A percentile compares a stretch with the other conserved stretches of the same genome.
phyloP scores from a whole-genome alignment of 306 rosid genomes.

The Inga oerstediana region DNA sequence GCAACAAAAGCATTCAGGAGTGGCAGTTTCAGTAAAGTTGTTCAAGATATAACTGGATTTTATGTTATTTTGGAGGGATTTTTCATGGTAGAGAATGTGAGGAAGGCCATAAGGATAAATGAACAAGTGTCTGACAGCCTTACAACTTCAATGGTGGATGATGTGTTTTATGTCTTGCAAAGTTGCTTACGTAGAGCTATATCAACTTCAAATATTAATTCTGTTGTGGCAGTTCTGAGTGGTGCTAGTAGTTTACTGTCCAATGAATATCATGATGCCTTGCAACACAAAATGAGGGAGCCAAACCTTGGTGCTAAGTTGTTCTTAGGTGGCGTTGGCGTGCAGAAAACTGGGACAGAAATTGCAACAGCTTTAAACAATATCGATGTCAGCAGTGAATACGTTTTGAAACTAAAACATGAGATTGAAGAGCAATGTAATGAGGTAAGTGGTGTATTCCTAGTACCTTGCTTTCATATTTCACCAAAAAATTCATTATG shows the following conservation, averaged over 20 bases:
- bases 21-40: constrained; percentile 86
- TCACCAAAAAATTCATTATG: neutral
- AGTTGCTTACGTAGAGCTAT: constrained; percentile 89
- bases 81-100: constrained; percentile 96
- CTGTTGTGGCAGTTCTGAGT: constrained; percentile 87
- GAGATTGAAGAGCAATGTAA: constrained; percentile 93
- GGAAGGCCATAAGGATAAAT: constrained; percentile 87
- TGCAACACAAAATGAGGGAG: constrained; percentile 83
- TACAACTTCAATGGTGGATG: constrained; percentile 96
- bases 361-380: constrained; percentile 88
- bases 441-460: constrained; percentile 64
- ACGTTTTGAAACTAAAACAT: constrained; percentile 84
- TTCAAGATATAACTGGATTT: constrained; percentile 86
- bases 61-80: constrained; percentile 91
- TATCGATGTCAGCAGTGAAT: constrained; percentile 88
- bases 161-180: constrained; percentile 92
- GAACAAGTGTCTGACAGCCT: constrained; percentile 89
- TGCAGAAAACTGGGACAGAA: constrained; percentile 86
- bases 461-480: constrained; percentile 14
- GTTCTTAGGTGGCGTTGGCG: constrained; percentile 91
- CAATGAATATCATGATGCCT: constrained; percentile 89
- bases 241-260: constrained; percentile 81
- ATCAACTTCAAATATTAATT: constrained; percentile 85
- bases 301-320: constrained; percentile 92
- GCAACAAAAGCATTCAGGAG: constrained; percentile 88